A percentile compares a stretch with the other conserved stretches of the same genome.
Conservation (phyloP, 2,329 filamentous ascomycete genomes). For the Aspergillus pseudoterreus region DNA sequence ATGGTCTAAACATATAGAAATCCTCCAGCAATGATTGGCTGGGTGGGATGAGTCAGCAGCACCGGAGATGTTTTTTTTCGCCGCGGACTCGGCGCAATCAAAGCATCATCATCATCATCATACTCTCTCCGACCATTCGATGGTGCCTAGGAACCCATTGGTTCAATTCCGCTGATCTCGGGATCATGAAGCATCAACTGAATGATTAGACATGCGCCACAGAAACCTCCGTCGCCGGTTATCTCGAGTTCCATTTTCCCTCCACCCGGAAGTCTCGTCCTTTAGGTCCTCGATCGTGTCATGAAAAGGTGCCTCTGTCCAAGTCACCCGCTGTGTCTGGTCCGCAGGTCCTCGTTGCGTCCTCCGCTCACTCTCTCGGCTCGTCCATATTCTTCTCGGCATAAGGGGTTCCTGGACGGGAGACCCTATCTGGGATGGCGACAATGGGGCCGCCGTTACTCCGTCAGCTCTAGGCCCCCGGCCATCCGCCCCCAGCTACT, state of each 20-base stretch:
- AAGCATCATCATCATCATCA: background rate
- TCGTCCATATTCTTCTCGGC: conserved; percentile 7
- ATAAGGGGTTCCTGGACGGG: conserved; percentile 5
- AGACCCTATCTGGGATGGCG: conserved; percentile 8
- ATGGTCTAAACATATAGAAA: background rate
- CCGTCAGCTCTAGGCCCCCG: conserved; percentile 10
- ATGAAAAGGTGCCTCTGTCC: conserved; percentile 40
- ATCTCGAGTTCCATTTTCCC: conserved; percentile 27
- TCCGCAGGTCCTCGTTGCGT: conserved; percentile 23
- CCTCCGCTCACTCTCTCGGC: conserved; percentile 8
- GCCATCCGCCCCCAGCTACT: conserved; percentile 19
- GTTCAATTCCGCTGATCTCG: background rate
- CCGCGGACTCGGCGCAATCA: background rate
- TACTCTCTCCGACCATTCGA: background rate
- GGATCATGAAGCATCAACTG: conserved; percentile 12
- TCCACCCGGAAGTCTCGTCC: conserved; percentile 22
- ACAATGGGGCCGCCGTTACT: conserved; percentile 22
- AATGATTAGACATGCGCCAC: conserved; percentile 26
- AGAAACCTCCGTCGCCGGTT: conserved; percentile 16
- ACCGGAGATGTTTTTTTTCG: conserved; percentile 3
- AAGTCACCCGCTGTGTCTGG: conserved; percentile 33
- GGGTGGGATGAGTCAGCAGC: conserved; percentile 3
- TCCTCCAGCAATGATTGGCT: background rate
- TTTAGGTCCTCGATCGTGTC: conserved; percentile 32
- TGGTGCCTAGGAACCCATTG: background rate